Evolutionary conservation across 2,329 filamentous ascomycete species (phyloP).

Genomic region (Paracorniculantispora psalliotae): DNA sequence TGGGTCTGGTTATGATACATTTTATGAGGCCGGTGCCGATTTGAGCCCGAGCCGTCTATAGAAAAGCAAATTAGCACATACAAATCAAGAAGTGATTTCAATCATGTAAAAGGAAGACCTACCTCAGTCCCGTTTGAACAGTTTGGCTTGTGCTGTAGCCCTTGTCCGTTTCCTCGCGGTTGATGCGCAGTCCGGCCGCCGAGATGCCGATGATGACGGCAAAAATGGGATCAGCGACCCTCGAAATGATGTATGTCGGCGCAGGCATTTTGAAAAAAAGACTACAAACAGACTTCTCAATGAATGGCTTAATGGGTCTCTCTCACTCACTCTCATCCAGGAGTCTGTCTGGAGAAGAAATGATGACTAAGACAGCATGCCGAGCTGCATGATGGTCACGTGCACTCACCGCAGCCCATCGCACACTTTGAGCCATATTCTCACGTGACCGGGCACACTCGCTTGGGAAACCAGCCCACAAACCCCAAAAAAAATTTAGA

Average conservation of each 20-base stretch:
- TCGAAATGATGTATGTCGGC: conserved; percentile 57
- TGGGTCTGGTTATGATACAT: neutral
- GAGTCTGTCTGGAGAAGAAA: neutral
- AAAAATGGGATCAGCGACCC: conserved; percentile 54
- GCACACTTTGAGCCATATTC: neutral
- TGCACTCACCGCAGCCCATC: neutral
- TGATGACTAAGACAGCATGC: conserved; percentile 2
- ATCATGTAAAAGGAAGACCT: conserved; percentile 14
- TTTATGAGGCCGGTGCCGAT: conserved; percentile 11
- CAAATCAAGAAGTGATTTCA: neutral
- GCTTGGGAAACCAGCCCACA: conserved; percentile 36
- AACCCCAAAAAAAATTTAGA: conserved; percentile 35
- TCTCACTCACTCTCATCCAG: too few relatives aligned
- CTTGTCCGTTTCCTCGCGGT: conserved; percentile 55
- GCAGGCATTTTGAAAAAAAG: conserved; percentile 38
- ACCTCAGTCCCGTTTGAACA: conserved; percentile 41
- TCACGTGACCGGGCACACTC: conserved; percentile 34
- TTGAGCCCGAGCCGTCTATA: conserved; percentile 28
- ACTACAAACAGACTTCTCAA: neutral
- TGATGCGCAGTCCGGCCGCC: conserved; percentile 53
- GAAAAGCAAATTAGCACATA: neutral
- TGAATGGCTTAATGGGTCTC: neutral
- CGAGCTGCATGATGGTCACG: neutral
- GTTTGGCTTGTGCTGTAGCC: conserved; percentile 49
- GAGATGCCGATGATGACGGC: conserved; percentile 51